Conservation (phyloP, 2,329 filamentous ascomycete genomes). For the Diaporthe australafricana region DNA sequence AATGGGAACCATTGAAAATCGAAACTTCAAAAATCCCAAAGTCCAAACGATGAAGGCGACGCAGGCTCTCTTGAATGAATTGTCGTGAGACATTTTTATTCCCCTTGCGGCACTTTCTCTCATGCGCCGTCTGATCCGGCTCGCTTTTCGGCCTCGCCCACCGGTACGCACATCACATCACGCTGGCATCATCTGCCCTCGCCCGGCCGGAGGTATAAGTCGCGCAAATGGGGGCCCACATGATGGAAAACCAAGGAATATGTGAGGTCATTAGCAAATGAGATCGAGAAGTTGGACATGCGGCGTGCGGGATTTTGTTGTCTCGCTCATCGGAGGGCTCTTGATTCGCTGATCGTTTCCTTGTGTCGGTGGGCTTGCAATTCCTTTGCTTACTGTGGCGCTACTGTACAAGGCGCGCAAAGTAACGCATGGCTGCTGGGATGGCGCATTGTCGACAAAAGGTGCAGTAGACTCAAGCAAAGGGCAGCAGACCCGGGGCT, state of each 20-base stretch:
- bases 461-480: background rate
- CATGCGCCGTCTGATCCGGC: constrained; percentile 7
- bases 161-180: constrained; percentile 10
- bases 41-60: background rate
- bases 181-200: constrained; percentile 15
- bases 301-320: constrained; percentile 15
- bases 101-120: background rate
- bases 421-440: background rate
- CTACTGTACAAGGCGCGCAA: background rate
- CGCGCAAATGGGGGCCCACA: constrained; percentile 20
- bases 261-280: constrained; percentile 24
- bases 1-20: constrained; percentile 10
- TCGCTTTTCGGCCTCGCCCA: constrained; percentile 20
- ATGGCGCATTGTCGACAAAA: background rate
- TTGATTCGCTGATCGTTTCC: background rate
- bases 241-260: background rate
- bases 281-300: background rate
- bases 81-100: constrained; percentile 10
- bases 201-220: constrained; percentile 1
- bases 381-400: constrained; percentile 22
- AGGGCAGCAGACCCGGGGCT: constrained; percentile 7
- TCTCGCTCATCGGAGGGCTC: background rate
- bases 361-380: constrained; percentile 3
- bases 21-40: background rate
- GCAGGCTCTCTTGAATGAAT: background rate